Conservation (phyloP, 2,329 filamentous ascomycete species). For the Blastomyces parvus region DNA sequence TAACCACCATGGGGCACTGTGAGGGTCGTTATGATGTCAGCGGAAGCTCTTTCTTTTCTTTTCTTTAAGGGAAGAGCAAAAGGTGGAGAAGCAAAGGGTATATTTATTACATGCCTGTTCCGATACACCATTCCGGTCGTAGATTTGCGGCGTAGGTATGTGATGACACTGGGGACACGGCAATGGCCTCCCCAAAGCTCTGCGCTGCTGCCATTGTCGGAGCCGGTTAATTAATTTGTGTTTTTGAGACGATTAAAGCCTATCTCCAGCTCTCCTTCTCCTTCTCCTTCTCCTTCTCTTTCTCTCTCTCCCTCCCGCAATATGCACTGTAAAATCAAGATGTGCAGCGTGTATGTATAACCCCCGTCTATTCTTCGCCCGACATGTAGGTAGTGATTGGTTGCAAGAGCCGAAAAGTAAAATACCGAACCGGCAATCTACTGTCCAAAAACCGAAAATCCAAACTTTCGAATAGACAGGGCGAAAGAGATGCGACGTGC, state of each 20-base stretch:
- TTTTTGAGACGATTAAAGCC: neutral
- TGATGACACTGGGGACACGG: slow-evolving; percentile 32
- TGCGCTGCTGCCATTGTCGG: slow-evolving; percentile 1
- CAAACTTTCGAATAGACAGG: neutral
- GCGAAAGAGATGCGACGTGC: neutral
- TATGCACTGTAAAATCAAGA: neutral
- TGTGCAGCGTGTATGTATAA: neutral
- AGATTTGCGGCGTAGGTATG: slow-evolving; percentile 52
- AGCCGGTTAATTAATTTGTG: neutral
- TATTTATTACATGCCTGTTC: slow-evolving; percentile 37
- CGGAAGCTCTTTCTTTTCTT: no score
- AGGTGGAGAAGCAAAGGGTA: neutral
- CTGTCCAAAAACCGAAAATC: neutral
- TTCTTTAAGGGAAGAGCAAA: no score
- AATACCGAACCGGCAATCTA: no score
- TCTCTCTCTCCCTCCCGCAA: neutral
- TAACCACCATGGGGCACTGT: slow-evolving; percentile 63
- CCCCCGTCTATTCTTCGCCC: neutral
- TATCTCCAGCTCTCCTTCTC: neutral
- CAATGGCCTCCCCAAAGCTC: slow-evolving; percentile 31
- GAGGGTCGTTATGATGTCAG: slow-evolving; percentile 1
- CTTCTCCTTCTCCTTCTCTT: no score
- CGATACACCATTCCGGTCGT: slow-evolving; percentile 54
- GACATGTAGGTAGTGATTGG: neutral
- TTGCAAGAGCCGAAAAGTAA: neutral